These are phyloP conservation scores for Rhizopogon roseolus DNA, from an alignment of 768 basidiomycete genomes.

Conservation along the genomic window DNA sequence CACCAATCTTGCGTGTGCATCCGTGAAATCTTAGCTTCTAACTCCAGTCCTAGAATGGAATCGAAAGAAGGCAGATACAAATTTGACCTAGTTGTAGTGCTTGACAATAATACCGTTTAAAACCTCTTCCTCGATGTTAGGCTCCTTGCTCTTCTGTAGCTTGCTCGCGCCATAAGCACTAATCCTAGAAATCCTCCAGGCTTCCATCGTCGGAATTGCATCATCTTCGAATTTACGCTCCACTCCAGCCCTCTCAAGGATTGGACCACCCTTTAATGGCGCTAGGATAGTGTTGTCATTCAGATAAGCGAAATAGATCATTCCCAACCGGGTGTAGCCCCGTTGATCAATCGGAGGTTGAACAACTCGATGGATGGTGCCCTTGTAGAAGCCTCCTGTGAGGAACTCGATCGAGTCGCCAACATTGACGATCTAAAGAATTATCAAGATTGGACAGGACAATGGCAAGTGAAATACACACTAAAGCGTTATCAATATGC, in stretches of 20 bases:
- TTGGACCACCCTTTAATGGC: conserved; percentile 42
- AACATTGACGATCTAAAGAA: conserved; percentile 47
- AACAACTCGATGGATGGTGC: conserved; percentile 57
- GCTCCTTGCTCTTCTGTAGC: conserved; percentile 35
- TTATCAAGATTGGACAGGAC: not conserved
- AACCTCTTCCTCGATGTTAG: conserved; percentile 49
- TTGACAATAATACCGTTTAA: conserved; percentile 53
- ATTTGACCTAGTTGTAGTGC: conserved; percentile 41
- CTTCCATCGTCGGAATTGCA: conserved; percentile 46
- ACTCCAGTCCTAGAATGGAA: not conserved
- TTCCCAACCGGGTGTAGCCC: conserved; percentile 43
- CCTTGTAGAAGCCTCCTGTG: conserved; percentile 55
- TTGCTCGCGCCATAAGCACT: conserved; percentile 45
- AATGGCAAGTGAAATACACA: conserved; percentile 15
- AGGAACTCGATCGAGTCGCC: conserved; percentile 59
- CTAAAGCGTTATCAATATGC: conserved; percentile 55
- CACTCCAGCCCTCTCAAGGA: conserved; percentile 42
- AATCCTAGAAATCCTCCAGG: conserved; percentile 48
- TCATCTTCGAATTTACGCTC: conserved; percentile 30
- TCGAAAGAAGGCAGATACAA: not conserved
- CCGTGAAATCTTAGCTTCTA: no score
- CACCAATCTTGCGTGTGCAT: not conserved
- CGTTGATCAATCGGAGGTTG: conserved; percentile 56
- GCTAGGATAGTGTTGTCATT: conserved; percentile 45
- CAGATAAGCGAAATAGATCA: conserved; percentile 52